phyloP scores from a whole-genome alignment of 768 basidiomycete species.

The Suillus fuscotomentosus region DNA sequence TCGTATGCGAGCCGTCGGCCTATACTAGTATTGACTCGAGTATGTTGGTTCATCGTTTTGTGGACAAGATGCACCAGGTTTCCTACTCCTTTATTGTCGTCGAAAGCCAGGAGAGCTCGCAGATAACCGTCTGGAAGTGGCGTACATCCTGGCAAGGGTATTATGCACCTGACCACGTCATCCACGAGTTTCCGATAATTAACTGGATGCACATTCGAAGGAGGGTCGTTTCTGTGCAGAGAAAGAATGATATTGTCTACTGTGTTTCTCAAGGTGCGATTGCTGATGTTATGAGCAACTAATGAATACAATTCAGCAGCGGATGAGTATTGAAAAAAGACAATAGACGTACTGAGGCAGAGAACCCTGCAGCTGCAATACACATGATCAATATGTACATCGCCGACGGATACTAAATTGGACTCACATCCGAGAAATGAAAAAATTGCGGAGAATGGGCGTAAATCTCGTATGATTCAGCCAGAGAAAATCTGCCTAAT shows the following conservation, averaged over 20 bases:
- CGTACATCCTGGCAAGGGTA: background rate
- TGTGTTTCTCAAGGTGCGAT: constrained; percentile 1
- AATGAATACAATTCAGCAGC: background rate
- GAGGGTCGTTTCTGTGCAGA: constrained; percentile 5
- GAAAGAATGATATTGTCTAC: constrained; percentile 10
- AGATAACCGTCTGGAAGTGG: constrained; percentile 9
- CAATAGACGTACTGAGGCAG: constrained; percentile 41
- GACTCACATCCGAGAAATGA: constrained; percentile 48
- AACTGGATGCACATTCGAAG: background rate
- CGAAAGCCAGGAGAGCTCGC: constrained; percentile 14
- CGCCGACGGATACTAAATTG: background rate
- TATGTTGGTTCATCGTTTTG: background rate
- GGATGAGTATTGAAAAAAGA: background rate
- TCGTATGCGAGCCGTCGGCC: constrained; percentile 32
- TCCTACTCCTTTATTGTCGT: constrained; percentile 11
- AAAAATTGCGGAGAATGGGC: constrained; percentile 32
- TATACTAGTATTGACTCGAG: background rate
- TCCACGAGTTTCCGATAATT: constrained; percentile 12
- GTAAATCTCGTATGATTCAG: constrained; percentile 15
- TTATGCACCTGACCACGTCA: constrained; percentile 4
- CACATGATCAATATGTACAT: background rate
- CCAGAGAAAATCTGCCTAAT: background rate
- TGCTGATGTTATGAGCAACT: constrained; percentile 36
- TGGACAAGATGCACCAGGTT: constrained; percentile 27
- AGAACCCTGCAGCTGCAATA: constrained; percentile 43